A percentile compares a stretch with the other conserved stretches of the same genome.
Conservation (phyloP, 164 flowering plant genomes). For the Stephania yunnanensis region DNA sequence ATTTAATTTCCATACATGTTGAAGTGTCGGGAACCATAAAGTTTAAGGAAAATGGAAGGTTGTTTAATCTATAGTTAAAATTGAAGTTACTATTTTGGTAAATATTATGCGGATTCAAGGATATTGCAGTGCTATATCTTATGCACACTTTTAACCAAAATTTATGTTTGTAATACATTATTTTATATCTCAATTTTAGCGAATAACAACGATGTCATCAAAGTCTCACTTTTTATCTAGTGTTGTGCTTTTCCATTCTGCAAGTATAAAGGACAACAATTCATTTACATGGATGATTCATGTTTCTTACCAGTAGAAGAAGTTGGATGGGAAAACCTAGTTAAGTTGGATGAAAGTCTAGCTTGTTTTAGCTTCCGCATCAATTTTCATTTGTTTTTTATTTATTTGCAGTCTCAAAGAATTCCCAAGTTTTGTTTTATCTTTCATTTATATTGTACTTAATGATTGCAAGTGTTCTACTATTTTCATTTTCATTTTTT, state of each 20-base stretch:
- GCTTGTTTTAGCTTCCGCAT: slow-evolving; percentile 45
- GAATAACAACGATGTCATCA: not conserved
- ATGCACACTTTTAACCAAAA: too few relatives aligned
- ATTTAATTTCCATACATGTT: not conserved
- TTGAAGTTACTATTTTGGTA: too few relatives aligned
- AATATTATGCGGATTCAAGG: too few relatives aligned
- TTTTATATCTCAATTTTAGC: not conserved
- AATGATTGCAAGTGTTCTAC: too few relatives aligned
- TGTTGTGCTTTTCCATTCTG: not conserved
- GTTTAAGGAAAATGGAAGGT: not conserved
- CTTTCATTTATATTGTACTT: not conserved
- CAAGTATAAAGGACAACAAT: not conserved
- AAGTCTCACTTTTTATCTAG: not conserved
- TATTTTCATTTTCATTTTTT: too few relatives aligned
- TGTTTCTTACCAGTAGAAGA: slow-evolving; percentile 56
- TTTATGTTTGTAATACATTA: not conserved
- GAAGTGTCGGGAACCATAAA: not conserved
- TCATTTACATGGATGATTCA: not conserved
- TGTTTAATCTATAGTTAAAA: not conserved
- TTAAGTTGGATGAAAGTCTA: slow-evolving; percentile 40
- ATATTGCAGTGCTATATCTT: too few relatives aligned
- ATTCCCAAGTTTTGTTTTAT: not conserved
- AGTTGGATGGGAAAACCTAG: slow-evolving; percentile 72
- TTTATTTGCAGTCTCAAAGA: not conserved
- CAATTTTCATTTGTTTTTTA: not conserved